Evolutionary conservation across 768 basidiomycete genomes (phyloP), one percentile per base, ranked within the genome.

Genomic region (Coprinopsis cinerea): DNA sequence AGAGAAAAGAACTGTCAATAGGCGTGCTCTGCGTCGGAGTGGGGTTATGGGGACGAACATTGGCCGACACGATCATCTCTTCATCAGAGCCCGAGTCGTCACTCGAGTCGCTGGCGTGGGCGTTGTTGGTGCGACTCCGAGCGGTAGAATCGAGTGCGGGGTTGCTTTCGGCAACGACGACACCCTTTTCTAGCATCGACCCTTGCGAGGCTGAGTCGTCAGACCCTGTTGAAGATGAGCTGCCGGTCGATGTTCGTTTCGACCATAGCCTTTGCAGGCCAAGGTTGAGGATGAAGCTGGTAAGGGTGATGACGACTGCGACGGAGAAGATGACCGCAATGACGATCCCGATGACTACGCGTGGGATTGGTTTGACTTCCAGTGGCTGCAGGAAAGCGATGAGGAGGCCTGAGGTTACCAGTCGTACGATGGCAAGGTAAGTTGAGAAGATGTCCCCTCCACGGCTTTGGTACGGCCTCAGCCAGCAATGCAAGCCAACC

Each of bases 281-380:
- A 47, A 70, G 59, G 56, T 85, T 78, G 64, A 81, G 66, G 37
- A 81, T 55, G 37, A 82, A 67, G 59, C 89, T 90, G 59, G 84
- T 55, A 61, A 88, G 77, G 59, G 88, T 72, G 48, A 90, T 65
- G 40, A 93, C 52, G 25, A 88, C 74, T 0, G 88, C 77, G 32
- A 89, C 67, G 13, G 85, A 84, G 62, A 81, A 85, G 30, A 92
- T 72, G 26, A 86, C 78, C 11, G 83, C 80, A 32, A 81, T 73
- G 53, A 91, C 76, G 49, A 88, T 75, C 18, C 91, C 92, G 49
- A 96, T 83, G 27, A 78, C 83, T 1, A 88, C 85, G 17, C 92
- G 79, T 1, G 88, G 83, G 57, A 95, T 95, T 34, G 92, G 73
- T 15, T 73, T 67, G 27, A 93, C 74, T 4, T 72, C 64, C 22